Conservation (phyloP, 768 basidiomycete species). For the Rhodocollybia butyracea region DNA sequence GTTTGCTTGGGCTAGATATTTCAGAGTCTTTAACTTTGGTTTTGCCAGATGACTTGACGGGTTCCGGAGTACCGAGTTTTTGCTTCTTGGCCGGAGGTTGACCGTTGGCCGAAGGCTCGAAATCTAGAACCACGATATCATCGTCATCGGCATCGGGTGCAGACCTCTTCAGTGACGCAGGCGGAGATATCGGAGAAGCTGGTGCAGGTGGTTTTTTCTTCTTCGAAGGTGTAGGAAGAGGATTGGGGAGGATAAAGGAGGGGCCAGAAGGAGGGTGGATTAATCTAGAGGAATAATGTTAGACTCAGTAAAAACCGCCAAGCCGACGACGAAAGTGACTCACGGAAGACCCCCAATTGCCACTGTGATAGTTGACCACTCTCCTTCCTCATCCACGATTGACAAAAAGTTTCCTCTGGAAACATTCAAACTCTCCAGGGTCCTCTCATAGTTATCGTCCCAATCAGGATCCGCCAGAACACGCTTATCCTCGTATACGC, state of each 20-base stretch:
- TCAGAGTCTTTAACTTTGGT: constrained; percentile 15
- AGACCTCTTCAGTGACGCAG: constrained; percentile 49
- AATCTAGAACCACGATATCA: constrained; percentile 45
- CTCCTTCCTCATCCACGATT: constrained; percentile 86
- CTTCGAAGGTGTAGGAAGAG: constrained; percentile 55
- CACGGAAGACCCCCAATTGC: constrained; percentile 70
- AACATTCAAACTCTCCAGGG: constrained; percentile 78
- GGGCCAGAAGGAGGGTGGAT: constrained; percentile 51
- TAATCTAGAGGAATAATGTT: constrained; percentile 35
- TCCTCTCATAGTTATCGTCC: constrained; percentile 82
- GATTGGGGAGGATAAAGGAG: constrained; percentile 61
- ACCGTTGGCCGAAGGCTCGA: constrained; percentile 60
- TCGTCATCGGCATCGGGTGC: constrained; percentile 43
- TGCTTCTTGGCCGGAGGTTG: constrained; percentile 27
- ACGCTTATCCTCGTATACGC: constrained; percentile 83
- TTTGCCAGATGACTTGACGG: constrained; percentile 14
- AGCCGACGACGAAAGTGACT: constrained; percentile 27
- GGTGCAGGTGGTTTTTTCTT: constrained; percentile 42
- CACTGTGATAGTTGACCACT: constrained; percentile 67
- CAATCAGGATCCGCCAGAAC: constrained; percentile 91
- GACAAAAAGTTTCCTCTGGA: constrained; percentile 83
- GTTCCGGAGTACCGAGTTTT: constrained; percentile 2
- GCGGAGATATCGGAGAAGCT: constrained; percentile 30
- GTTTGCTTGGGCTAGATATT: constrained; percentile 58
- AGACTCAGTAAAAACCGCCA: neutral